Percentiles rank a stretch among this genome's conserved stretches.
Evolutionary conservation across 2,329 filamentous ascomycete species (phyloP).

Genomic region (Furcasterigmium furcatum): DNA sequence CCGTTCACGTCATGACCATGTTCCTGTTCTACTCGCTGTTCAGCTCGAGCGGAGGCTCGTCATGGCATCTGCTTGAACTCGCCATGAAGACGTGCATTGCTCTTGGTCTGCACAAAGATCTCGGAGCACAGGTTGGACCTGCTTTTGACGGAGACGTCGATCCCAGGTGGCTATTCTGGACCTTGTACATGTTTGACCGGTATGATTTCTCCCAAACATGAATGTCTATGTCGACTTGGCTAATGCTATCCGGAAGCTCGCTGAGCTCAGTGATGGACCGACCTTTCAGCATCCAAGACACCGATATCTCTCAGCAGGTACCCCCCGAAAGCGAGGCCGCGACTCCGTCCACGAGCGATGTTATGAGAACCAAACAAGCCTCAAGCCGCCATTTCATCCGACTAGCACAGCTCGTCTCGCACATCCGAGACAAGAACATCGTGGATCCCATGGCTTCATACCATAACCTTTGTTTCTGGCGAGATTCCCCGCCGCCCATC

Average conservation of each 20-base stretch:
- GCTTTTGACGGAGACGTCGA: constrained; percentile 1
- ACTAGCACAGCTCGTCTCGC: constrained; percentile 6
- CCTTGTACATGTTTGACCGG: constrained; percentile 7
- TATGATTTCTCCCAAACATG: neutral
- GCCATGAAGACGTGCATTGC: neutral
- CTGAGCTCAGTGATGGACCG: constrained; percentile 8
- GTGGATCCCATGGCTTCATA: constrained; percentile 2
- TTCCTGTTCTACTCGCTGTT: constrained; percentile 6
- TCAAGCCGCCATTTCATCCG: constrained; percentile 3
- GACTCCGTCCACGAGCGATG: neutral
- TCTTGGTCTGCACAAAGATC: constrained; percentile 1
- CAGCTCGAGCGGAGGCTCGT: constrained; percentile 8
- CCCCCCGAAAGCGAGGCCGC: neutral
- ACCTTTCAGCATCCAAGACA: constrained; percentile 7
- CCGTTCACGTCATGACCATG: constrained; percentile 7
- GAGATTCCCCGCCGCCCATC: constrained; percentile 4
- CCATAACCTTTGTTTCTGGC: constrained; percentile 7
- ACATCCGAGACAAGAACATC: neutral
- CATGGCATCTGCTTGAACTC: neutral
- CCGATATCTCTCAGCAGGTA: constrained; percentile 9
- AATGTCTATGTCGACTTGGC: neutral
- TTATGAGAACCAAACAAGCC: neutral
- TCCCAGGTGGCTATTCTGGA: constrained; percentile 9
- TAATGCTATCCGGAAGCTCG: neutral
- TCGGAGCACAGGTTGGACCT: constrained; percentile 1